phyloP scores from a whole-genome alignment of 202 grass and related monocot species.

The Zoysia matrella region DNA sequence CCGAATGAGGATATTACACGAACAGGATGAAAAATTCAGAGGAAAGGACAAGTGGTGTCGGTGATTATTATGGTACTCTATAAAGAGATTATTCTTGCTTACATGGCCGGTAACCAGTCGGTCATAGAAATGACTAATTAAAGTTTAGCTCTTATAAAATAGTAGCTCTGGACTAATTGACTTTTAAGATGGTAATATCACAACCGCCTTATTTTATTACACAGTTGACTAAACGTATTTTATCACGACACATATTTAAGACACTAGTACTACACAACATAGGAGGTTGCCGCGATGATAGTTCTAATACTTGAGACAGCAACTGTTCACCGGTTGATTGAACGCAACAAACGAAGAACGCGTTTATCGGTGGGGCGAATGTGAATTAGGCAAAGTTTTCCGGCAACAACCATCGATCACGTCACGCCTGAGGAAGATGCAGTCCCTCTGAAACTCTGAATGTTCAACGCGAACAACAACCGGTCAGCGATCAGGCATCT shows the following conservation, averaged over 20 bases:
- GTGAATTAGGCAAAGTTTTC: neutral
- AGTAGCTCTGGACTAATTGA: neutral
- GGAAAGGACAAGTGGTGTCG: neutral
- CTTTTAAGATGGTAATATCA: neutral
- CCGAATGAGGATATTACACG: neutral
- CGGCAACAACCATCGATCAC: slow-evolving; percentile 24
- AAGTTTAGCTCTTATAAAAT: neutral
- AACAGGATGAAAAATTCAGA: neutral
- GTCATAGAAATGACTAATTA: neutral
- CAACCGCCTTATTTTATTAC: neutral
- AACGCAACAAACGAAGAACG: neutral
- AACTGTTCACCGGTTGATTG: neutral
- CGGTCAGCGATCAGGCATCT: slow-evolving; percentile 48
- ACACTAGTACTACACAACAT: neutral
- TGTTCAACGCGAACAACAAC: slow-evolving; percentile 14
- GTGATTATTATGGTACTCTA: neutral
- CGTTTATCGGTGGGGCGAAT: neutral
- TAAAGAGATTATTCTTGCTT: neutral
- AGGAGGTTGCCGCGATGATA: neutral
- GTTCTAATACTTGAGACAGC: neutral
- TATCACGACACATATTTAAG: neutral
- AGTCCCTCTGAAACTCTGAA: slow-evolving; percentile 28
- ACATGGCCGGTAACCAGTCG: neutral
- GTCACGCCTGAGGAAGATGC: slow-evolving; percentile 27
- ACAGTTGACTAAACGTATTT: neutral